These are phyloP conservation scores for Cucurbita maxima DNA, from an alignment of 306 rosid species.

Conservation along the genomic window DNA sequence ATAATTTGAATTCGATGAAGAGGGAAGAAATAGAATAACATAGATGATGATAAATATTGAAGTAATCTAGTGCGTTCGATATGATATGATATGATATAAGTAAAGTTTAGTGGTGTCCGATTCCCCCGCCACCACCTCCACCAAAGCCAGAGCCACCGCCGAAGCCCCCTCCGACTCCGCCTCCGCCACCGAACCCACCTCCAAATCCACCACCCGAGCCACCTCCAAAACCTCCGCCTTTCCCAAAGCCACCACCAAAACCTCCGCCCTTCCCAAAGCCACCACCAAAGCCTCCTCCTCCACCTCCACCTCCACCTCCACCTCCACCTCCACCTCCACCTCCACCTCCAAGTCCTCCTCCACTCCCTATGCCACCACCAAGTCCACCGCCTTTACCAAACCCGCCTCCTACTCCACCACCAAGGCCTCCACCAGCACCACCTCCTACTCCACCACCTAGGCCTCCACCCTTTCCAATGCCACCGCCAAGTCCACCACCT, in stretches of 20 bases:
- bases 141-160: not conserved
- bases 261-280: not conserved
- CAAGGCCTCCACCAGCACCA: not conserved
- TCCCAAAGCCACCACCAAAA: not conserved
- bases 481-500: slow-evolving; percentile 20
- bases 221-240: not conserved
- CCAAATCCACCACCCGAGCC: not conserved
- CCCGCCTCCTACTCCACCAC: slow-evolving; percentile 1
- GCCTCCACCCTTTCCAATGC: not conserved
- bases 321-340: not conserved
- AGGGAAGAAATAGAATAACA: not conserved
- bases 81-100: no score
- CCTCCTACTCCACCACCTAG: slow-evolving; percentile 12
- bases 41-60: not conserved
- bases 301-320: slow-evolving; percentile 14
- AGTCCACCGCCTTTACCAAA: not conserved
- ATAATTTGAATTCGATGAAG: not conserved
- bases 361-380: not conserved
- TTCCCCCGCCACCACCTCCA: slow-evolving; percentile 11
- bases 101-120: slow-evolving; percentile 38
- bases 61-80: no score
- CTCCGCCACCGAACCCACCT: not conserved
- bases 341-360: not conserved
- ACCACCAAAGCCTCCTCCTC: not conserved
- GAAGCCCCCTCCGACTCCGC: not conserved